These are phyloP conservation scores for Phylloporus arenicola DNA, from an alignment of 768 basidiomycete genomes.

Conservation along the genomic window DNA sequence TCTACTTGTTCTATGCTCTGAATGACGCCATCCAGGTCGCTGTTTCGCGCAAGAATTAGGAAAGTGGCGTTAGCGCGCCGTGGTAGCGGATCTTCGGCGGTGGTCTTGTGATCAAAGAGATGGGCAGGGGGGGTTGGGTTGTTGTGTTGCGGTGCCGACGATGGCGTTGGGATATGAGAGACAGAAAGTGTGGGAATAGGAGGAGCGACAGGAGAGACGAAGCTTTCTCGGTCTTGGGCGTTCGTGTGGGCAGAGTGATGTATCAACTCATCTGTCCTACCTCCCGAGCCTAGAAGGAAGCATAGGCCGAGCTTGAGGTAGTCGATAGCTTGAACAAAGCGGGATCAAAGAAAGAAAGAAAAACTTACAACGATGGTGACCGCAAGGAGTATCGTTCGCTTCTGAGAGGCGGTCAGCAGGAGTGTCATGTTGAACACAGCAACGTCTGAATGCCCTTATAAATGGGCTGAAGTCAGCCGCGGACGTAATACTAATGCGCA, in stretches of 20 bases:
- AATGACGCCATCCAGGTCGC: conserved; percentile 41
- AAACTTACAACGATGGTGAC: conserved; percentile 22
- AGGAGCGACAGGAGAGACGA: neutral
- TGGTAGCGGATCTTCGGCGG: neutral
- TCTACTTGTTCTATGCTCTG: conserved; percentile 52
- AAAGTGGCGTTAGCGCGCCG: conserved; percentile 54
- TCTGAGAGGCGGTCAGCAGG: conserved; percentile 26
- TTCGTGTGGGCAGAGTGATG: conserved; percentile 2
- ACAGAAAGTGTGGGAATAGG: neutral
- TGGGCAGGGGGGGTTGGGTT: conserved; percentile 1
- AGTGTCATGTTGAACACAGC: conserved; percentile 13
- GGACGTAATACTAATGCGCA: neutral
- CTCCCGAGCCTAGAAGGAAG: conserved; percentile 19
- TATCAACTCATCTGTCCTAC: neutral
- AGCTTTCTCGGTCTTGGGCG: neutral
- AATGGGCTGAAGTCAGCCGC: too few relatives aligned
- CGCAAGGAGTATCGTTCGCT: conserved; percentile 26
- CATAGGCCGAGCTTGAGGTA: conserved; percentile 15
- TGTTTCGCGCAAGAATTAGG: conserved; percentile 49
- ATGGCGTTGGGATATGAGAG: neutral
- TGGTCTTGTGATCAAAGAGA: neutral
- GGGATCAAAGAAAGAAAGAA: too few relatives aligned
- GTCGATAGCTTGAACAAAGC: neutral
- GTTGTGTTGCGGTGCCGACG: neutral
- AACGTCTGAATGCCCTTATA: neutral